Conservation (phyloP, 129 eudicot species). For the Saposhnikovia divaricata region DNA sequence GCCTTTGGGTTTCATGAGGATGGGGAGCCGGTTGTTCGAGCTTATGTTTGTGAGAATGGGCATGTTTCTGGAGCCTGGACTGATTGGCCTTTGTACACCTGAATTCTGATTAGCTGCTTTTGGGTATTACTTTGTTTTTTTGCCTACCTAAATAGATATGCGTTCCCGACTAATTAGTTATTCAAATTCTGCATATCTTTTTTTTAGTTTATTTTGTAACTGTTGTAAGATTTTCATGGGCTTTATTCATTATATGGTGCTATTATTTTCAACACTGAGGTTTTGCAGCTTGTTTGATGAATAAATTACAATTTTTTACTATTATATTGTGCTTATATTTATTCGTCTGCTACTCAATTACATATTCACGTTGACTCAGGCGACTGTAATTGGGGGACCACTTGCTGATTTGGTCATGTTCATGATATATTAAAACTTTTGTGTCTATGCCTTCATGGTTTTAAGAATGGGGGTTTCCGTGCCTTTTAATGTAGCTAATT, state of each 20-base stretch:
- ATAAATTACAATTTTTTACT: neutral
- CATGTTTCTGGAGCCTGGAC: constrained; percentile 99
- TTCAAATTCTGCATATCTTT: neutral
- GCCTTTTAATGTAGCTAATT: neutral
- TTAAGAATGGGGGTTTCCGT: neutral
- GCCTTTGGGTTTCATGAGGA: constrained; percentile 90
- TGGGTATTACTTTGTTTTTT: constrained; percentile 18
- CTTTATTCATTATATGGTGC: neutral
- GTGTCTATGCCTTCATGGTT: neutral
- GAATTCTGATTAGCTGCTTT: constrained; percentile 11
- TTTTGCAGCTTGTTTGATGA: neutral
- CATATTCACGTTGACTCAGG: neutral
- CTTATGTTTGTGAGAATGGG: constrained; percentile 93
- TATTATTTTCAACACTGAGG: neutral
- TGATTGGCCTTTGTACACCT: constrained; percentile 80
- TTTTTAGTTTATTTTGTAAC: neutral
- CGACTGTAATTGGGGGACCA: neutral
- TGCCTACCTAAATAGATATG: neutral
- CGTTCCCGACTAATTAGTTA: neutral
- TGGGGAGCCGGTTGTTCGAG: constrained; percentile 93
- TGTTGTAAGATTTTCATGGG: constrained; percentile 2
- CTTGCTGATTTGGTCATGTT: neutral
- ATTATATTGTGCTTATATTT: neutral
- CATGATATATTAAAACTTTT: neutral
- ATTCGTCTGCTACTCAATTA: neutral